Evolutionary conservation across 148 eudicot genomes (phyloP).

Genomic region (Cornus florida): DNA sequence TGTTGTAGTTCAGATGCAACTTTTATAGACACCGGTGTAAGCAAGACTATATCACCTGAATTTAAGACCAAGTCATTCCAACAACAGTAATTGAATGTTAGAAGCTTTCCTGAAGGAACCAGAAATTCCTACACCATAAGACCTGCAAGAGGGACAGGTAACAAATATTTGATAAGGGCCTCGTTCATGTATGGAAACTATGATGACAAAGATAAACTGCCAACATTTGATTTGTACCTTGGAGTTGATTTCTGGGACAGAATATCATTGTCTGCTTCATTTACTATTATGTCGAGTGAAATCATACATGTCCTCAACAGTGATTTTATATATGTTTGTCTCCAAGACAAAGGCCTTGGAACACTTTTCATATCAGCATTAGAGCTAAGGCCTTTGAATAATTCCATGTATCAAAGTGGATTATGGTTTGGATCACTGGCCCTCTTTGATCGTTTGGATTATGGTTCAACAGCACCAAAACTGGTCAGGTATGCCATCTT

Average conservation of each 20-base stretch:
- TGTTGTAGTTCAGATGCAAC: constrained; percentile 23
- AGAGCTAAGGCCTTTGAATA: constrained; percentile 29
- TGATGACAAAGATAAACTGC: constrained; percentile 16
- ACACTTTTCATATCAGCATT: constrained; percentile 40
- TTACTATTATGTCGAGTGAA: constrained; percentile 3
- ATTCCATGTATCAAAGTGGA: constrained; percentile 16
- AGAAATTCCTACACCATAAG: constrained; percentile 38
- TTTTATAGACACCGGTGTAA: constrained; percentile 18
- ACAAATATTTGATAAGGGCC: constrained; percentile 31
- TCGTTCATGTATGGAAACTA: constrained; percentile 43
- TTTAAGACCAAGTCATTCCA: background rate
- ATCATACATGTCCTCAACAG: constrained; percentile 24
- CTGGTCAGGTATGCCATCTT: no score
- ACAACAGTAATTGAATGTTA: constrained; percentile 13
- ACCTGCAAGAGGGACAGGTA: constrained; percentile 20
- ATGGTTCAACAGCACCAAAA: background rate
- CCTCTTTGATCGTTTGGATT: constrained; percentile 11
- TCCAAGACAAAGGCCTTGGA: constrained; percentile 20
- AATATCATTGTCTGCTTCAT: background rate
- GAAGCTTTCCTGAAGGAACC: constrained; percentile 37
- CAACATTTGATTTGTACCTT: constrained; percentile 31
- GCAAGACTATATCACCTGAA: constrained; percentile 5
- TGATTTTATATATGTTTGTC: constrained; percentile 22
- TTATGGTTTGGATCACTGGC: constrained; percentile 23
- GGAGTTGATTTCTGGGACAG: constrained; percentile 37